phyloP scores from a whole-genome alignment of 495 filamentous ascomycete genomes.

The Astrothelium macrocarpum region DNA sequence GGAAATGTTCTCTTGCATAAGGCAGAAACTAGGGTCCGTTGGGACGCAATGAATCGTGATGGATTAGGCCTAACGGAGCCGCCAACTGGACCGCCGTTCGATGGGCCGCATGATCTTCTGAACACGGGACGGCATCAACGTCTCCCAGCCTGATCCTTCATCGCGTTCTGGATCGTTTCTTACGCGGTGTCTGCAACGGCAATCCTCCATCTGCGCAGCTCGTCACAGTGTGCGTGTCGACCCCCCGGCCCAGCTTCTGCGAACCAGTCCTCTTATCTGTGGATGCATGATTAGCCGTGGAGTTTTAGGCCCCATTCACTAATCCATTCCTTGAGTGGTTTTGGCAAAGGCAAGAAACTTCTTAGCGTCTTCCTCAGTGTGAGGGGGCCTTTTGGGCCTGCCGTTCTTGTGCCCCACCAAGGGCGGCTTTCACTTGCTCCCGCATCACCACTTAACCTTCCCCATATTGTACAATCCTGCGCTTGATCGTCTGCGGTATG shows the following conservation, averaged over 20 bases:
- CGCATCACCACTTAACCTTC: neutral
- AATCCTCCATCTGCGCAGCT: neutral
- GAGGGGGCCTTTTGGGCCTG: neutral
- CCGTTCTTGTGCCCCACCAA: slow-evolving; percentile 5
- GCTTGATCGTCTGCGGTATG: neutral
- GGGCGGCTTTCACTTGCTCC: neutral
- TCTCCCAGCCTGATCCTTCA: neutral
- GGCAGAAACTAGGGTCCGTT: neutral
- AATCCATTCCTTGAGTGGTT: neutral
- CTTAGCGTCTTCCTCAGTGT: neutral
- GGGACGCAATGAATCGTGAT: neutral
- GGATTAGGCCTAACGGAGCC: slow-evolving; percentile 11
- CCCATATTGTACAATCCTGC: neutral
- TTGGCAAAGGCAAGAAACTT: neutral
- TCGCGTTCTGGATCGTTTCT: slow-evolving; percentile 8
- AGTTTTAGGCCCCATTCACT: neutral
- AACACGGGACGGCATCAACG: slow-evolving; percentile 22
- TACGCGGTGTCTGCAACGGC: slow-evolving; percentile 6
- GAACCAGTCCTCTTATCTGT: slow-evolving; percentile 3
- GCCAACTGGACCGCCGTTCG: neutral
- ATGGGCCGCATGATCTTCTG: slow-evolving; percentile 19
- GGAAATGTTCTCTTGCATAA: slow-evolving; percentile 6
- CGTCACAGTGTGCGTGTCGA: neutral
- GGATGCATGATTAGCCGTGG: neutral
- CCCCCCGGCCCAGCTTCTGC: neutral